Conservation (phyloP, 345 rosid species). For the Limnanthes douglasii region DNA sequence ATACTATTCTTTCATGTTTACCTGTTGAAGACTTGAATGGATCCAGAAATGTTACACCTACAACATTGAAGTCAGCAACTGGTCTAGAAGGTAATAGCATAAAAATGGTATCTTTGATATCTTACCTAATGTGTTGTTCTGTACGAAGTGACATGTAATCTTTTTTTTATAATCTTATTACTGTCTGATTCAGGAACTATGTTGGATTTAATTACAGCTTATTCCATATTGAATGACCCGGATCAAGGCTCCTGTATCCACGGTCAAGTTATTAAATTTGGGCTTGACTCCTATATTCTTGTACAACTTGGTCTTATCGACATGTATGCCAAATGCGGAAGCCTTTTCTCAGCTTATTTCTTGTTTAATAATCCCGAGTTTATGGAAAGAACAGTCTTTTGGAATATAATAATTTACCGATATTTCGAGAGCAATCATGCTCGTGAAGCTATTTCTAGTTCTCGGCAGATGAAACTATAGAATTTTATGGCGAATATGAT, state of each 20-base stretch:
- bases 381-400: slow-evolving; percentile 24
- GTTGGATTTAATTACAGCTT: slow-evolving; percentile 35
- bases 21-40: too few species aligned
- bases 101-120: too few species aligned
- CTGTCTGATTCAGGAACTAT: slow-evolving; percentile 42
- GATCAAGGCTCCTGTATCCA: slow-evolving; percentile 29
- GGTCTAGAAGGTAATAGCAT: too few species aligned
- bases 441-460: slow-evolving; percentile 27
- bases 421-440: slow-evolving; percentile 36
- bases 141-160: too few species aligned
- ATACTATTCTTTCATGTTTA: too few species aligned
- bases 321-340: slow-evolving; percentile 44
- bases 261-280: slow-evolving; percentile 24
- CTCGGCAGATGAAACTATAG: slow-evolving; percentile 27
- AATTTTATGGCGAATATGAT: slow-evolving; percentile 21
- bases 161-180: too few species aligned
- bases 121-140: too few species aligned
- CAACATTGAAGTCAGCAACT: too few species aligned
- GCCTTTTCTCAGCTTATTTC: slow-evolving; percentile 21
- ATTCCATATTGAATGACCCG: slow-evolving; percentile 22
- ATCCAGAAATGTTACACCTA: too few species aligned
- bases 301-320: slow-evolving; percentile 37
- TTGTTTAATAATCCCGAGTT: slow-evolving; percentile 25
- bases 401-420: slow-evolving; percentile 50
- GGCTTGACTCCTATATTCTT: slow-evolving; percentile 27